Evolutionary conservation across 495 filamentous ascomycete species (phyloP), one percentile per base, ranked within the genome.

Genomic region (Talaromyces thailandensis): DNA sequence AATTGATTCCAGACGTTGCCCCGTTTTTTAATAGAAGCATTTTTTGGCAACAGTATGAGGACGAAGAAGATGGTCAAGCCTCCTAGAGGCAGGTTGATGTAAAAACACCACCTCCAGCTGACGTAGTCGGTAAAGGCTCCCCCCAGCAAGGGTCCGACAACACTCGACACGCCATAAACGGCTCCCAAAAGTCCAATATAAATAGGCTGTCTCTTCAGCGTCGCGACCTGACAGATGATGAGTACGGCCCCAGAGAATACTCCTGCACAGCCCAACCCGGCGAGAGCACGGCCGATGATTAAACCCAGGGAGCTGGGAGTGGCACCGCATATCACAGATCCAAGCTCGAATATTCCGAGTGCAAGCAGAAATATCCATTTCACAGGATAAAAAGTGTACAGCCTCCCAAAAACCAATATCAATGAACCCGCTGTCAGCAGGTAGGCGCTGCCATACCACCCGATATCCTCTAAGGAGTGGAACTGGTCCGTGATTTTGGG

Each of bases 231-330:
- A 37, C 82, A 79, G 1, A 93, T 77, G 66, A 93, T 91, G 53
- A 88, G 79, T 43, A 92, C 74, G 0, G 84, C 83, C 4, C 91
- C 91, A 1, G 84, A 84, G 68, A 89, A 90, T 60, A 93, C 85
- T 51, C 89, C 91, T 2, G 88, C 86, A 23, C 77, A 77, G 5
- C 89, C 90, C 24, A 90, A 63, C 8, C 90, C 90, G 14, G 88
- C 85, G 48, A 93, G 75, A 14, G 90, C 88, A 16, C 90, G 82
- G 4, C 90, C 90, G 60, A 90, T 67, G 66, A 93, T 91, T 24
- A 93, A 76, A 11, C 81, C 80, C 1, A 76, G 72, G 6, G 83
- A 88, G 40, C 73, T 83, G 1, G 87, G 84, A 4, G 90, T 86
- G 3, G 81, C 81, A 48, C 79, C 89, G 68, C 88, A 92, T 58